A percentile compares a stretch with the other conserved stretches of the same genome.
Conservation (phyloP, 768 basidiomycete species). For the Zangia roseola region DNA sequence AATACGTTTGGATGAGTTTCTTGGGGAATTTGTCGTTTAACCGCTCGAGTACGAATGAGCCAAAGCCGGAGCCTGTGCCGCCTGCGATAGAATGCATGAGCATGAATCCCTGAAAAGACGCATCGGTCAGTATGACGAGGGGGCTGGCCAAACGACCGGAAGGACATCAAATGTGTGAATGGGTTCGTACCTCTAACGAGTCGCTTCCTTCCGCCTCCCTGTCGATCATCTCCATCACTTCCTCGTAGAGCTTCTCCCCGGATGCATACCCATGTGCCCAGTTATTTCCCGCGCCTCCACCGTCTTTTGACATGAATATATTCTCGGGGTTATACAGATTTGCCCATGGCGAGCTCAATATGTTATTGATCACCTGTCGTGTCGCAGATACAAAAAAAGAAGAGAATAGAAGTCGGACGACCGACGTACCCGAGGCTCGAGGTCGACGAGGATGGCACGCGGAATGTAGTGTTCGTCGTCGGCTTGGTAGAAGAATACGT, state of each 20-base stretch:
- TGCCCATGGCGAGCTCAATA: conserved; percentile 83
- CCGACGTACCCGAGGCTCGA: conserved; percentile 85
- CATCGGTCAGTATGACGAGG: not conserved
- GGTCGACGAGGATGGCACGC: conserved; percentile 91
- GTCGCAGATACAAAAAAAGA: too few relatives aligned
- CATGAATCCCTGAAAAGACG: conserved; percentile 85
- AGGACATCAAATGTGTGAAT: not conserved
- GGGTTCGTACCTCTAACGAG: conserved; percentile 75
- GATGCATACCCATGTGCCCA: conserved; percentile 95
- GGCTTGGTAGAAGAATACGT: conserved; percentile 99
- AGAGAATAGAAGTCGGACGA: too few relatives aligned
- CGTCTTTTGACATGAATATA: conserved; percentile 93
- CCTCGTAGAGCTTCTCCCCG: conserved; percentile 91
- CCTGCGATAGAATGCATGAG: conserved; percentile 98
- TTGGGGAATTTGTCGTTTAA: conserved; percentile 98
- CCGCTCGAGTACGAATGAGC: conserved; percentile 96
- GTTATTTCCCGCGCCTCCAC: conserved; percentile 99
- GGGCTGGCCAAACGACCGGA: not conserved
- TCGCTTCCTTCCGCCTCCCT: conserved; percentile 98
- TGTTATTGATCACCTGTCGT: conserved; percentile 90
- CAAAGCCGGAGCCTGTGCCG: conserved; percentile 96
- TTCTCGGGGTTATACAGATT: conserved; percentile 95
- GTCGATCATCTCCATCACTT: conserved; percentile 99
- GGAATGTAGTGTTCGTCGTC: conserved; percentile 99
- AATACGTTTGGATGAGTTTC: conserved; percentile 98